Evolutionary conservation across 345 rosid species (phyloP).

Genomic region (Hevea brasiliensis): DNA sequence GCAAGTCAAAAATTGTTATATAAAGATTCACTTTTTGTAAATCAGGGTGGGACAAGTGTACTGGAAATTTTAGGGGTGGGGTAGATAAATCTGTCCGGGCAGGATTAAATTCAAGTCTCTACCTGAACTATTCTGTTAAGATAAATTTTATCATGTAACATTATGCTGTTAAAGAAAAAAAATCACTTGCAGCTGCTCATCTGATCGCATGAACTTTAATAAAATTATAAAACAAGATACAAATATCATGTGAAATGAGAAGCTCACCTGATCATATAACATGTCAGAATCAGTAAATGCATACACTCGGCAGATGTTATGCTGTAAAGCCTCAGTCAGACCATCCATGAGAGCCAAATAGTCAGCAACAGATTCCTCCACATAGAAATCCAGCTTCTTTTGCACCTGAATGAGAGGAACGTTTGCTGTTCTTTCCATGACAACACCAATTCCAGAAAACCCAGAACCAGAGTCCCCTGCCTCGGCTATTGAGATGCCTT

Average conservation of each 20-base stretch:
- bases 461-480: slow-evolving; percentile 59
- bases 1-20: no score
- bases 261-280: slow-evolving; percentile 75
- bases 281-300: slow-evolving; percentile 73
- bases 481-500: slow-evolving; percentile 66
- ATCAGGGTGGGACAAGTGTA: neutral
- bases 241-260: neutral
- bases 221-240: neutral
- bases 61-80: neutral
- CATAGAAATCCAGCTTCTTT: slow-evolving; percentile 84
- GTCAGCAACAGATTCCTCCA: slow-evolving; percentile 76
- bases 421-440: slow-evolving; percentile 61
- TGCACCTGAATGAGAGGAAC: slow-evolving; percentile 70
- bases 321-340: slow-evolving; percentile 61
- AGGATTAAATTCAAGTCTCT: no score
- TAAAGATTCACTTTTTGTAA: no score
- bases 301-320: slow-evolving; percentile 53
- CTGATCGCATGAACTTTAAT: neutral
- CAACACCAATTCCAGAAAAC: slow-evolving; percentile 82
- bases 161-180: neutral
- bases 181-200: neutral
- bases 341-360: slow-evolving; percentile 92
- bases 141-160: slow-evolving; percentile 3
- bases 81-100: no score
- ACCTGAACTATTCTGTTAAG: neutral